A percentile compares a stretch with the other conserved stretches of the same genome.
Conservation (phyloP, 345 rosid genomes). For the Moringa oleifera region DNA sequence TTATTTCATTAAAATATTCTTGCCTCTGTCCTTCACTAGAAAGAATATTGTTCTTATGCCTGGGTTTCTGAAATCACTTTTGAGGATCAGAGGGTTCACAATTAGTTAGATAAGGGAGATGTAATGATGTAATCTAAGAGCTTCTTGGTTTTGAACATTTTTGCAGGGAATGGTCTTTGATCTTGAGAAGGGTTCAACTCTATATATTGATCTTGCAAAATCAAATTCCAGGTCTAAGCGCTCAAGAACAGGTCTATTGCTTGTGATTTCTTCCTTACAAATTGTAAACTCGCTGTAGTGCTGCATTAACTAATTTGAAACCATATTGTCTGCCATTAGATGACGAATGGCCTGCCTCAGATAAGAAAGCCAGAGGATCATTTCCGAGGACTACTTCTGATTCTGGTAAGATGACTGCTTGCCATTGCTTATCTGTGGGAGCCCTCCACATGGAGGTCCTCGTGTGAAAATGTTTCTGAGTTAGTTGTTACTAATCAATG, state of each 20-base stretch:
- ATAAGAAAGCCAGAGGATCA: constrained; percentile 51
- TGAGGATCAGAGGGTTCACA: background rate
- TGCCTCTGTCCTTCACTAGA: background rate
- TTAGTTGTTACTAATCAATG: constrained; percentile 9
- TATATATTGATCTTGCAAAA: constrained; percentile 82
- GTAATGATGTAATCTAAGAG: background rate
- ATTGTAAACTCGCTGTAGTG: background rate
- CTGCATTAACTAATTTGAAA: constrained; percentile 12
- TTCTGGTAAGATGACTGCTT: constrained; percentile 43
- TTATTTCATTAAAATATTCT: too few species aligned
- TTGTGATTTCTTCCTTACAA: constrained; percentile 7
- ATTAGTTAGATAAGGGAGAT: background rate
- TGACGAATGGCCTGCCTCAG: constrained; percentile 49
- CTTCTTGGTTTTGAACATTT: constrained; percentile 15
- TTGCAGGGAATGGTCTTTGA: constrained; percentile 88
- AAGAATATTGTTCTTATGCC: background rate
- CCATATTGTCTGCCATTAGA: constrained; percentile 24
- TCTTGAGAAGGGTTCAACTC: constrained; percentile 78
- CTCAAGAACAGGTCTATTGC: constrained; percentile 47
- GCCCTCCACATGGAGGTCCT: constrained; percentile 11
- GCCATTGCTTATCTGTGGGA: background rate
- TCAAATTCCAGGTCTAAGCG: constrained; percentile 88
- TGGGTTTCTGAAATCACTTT: background rate
- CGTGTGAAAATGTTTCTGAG: constrained; percentile 13
- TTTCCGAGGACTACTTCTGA: constrained; percentile 34